Conservation (phyloP, 2,329 filamentous ascomycete species). For the Thielaviopsis populi region DNA sequence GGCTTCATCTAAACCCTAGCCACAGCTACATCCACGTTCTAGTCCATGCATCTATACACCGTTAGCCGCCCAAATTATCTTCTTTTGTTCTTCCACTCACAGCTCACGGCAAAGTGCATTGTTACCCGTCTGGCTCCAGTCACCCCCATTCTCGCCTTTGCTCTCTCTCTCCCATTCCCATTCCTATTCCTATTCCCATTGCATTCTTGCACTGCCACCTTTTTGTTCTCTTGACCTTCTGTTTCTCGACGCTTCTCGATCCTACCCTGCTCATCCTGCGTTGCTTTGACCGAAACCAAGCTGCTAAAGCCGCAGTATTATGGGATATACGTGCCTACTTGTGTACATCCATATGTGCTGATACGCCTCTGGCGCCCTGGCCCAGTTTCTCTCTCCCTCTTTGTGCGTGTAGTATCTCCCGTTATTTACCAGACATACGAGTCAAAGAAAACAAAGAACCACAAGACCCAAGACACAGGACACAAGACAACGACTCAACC, state of each 20-base stretch:
- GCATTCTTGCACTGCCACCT: conserved; percentile 2
- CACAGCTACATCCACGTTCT: neutral
- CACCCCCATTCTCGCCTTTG: neutral
- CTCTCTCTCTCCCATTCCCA: neutral
- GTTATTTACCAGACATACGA: no score
- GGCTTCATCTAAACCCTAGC: neutral
- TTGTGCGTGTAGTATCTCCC: no score
- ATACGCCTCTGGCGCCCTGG: no score
- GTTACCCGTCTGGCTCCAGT: neutral
- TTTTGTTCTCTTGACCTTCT: neutral
- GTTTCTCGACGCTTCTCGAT: neutral
- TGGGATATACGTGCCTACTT: no score
- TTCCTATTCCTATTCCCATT: neutral
- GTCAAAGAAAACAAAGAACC: no score
- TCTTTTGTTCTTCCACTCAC: neutral
- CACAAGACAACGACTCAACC: no score
- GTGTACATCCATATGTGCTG: no score
- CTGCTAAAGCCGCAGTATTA: no score
- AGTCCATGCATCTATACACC: conserved; percentile 1
- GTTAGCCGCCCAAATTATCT: neutral
- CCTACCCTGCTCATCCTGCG: no score
- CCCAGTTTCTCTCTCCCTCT: no score
- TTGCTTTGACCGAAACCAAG: no score
- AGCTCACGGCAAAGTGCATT: conserved; percentile 1
- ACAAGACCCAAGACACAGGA: neutral